Evolutionary conservation across 257 asterid species (phyloP).

Genomic region (Solanum sitiens): DNA sequence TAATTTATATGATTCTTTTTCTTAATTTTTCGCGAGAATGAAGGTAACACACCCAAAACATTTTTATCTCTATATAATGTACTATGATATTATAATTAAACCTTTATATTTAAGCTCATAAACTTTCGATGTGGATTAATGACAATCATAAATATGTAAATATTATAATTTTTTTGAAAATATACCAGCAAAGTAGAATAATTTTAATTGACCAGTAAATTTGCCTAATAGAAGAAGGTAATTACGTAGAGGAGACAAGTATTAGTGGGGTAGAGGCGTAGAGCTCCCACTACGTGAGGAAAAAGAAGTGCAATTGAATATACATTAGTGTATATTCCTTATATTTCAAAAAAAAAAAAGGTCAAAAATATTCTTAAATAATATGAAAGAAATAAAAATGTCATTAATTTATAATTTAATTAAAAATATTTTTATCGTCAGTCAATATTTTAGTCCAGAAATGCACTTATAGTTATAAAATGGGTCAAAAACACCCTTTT

Average conservation of each 20-base stretch:
- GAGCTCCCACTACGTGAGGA: background rate
- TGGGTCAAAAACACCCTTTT: no score
- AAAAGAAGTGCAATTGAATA: background rate
- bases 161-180: no score
- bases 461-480: no score
- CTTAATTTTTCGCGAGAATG: background rate
- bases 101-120: background rate
- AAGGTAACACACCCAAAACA: background rate
- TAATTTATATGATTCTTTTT: background rate
- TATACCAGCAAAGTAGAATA: background rate
- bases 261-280: background rate
- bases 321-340: background rate
- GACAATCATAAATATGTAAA: background rate
- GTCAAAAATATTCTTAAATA: fast-evolving
- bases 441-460: no score
- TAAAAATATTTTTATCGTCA: no score
- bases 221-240: background rate
- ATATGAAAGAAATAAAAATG: no score
- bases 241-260: background rate
- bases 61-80: no score
- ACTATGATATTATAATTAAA: no score
- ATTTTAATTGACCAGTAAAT: background rate
- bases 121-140: background rate
- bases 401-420: no score
- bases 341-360: no score